phyloP scores from a whole-genome alignment of 768 basidiomycete genomes.

The Leccinum subgranulosum region DNA sequence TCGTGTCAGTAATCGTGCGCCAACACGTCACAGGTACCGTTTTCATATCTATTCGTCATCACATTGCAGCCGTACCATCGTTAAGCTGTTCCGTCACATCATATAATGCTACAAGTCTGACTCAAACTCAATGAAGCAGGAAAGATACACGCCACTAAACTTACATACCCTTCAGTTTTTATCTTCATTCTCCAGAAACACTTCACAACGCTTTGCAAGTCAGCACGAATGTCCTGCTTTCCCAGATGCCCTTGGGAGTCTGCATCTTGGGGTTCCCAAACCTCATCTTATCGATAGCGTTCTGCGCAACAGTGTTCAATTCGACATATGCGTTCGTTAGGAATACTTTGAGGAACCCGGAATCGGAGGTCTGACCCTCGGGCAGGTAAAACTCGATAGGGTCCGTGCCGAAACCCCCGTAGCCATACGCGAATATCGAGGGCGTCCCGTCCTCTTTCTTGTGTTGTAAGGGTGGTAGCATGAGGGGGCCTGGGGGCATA shows the following conservation, averaged over 20 bases:
- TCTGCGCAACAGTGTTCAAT: slow-evolving; percentile 13
- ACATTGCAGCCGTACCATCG: neutral
- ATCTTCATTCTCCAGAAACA: neutral
- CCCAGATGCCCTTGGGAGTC: slow-evolving; percentile 12
- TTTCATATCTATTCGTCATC: neutral
- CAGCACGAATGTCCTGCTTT: slow-evolving; percentile 19
- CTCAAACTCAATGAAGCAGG: neutral
- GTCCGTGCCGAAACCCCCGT: slow-evolving; percentile 20
- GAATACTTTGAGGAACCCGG: slow-evolving; percentile 23
- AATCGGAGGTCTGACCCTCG: slow-evolving; percentile 3
- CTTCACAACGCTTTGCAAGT: slow-evolving; percentile 12
- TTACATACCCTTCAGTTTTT: neutral
- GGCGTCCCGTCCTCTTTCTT: neutral
- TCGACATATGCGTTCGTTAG: slow-evolving; percentile 19
- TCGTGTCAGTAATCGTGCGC: neutral
- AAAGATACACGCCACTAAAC: neutral
- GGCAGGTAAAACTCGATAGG: slow-evolving; percentile 19
- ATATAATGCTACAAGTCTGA: neutral
- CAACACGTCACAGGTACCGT: neutral
- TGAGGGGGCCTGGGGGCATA: slow-evolving; percentile 1
- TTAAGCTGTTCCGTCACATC: neutral
- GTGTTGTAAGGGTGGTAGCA: slow-evolving; percentile 10
- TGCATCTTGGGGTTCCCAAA: neutral
- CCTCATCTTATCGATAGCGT: slow-evolving; percentile 1
- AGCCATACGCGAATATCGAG: slow-evolving; percentile 18